phyloP scores from a whole-genome alignment of 495 filamentous ascomycete genomes.

The Penicillium herquei region DNA sequence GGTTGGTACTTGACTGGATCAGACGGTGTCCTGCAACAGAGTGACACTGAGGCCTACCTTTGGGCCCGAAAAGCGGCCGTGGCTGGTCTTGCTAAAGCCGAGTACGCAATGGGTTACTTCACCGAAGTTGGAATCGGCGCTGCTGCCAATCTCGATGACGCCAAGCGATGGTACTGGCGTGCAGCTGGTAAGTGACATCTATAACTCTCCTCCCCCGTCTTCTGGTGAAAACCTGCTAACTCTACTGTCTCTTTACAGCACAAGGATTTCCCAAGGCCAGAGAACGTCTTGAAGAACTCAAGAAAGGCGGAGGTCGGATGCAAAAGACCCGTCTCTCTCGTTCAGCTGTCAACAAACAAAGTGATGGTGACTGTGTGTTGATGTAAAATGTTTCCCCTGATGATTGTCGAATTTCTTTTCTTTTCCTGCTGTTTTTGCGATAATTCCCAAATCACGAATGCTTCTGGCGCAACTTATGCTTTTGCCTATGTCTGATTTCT shows the following conservation, averaged over 20 bases:
- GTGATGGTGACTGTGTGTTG: slow-evolving; percentile 77
- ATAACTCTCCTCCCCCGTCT: neutral
- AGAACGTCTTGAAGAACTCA: slow-evolving; percentile 88
- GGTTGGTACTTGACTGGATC: slow-evolving; percentile 96
- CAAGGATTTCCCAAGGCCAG: slow-evolving; percentile 92
- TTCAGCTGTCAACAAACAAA: slow-evolving; percentile 76
- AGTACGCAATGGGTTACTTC: slow-evolving; percentile 98
- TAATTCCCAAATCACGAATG: neutral
- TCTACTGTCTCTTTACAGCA: slow-evolving; percentile 46
- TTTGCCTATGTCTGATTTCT: neutral
- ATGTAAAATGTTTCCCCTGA: slow-evolving; percentile 58
- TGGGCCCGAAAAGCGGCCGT: slow-evolving; percentile 93
- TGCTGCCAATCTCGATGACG: slow-evolving; percentile 82
- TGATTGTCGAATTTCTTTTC: neutral
- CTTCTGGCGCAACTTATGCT: neutral
- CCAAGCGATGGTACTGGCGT: slow-evolving; percentile 97
- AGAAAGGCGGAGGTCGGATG: slow-evolving; percentile 67
- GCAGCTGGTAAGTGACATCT: slow-evolving; percentile 77
- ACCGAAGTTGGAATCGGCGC: slow-evolving; percentile 95
- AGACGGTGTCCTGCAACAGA: slow-evolving; percentile 84
- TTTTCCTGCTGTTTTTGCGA: slow-evolving; percentile 1
- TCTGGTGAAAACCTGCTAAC: neutral
- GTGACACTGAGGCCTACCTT: slow-evolving; percentile 93
- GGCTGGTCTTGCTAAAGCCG: slow-evolving; percentile 81
- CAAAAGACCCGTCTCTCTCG: slow-evolving; percentile 79